Percentiles rank a stretch among this genome's conserved stretches.
Evolutionary conservation across 768 basidiomycete genomes (phyloP).

Genomic region (Hygrophoropsis aurantiaca): DNA sequence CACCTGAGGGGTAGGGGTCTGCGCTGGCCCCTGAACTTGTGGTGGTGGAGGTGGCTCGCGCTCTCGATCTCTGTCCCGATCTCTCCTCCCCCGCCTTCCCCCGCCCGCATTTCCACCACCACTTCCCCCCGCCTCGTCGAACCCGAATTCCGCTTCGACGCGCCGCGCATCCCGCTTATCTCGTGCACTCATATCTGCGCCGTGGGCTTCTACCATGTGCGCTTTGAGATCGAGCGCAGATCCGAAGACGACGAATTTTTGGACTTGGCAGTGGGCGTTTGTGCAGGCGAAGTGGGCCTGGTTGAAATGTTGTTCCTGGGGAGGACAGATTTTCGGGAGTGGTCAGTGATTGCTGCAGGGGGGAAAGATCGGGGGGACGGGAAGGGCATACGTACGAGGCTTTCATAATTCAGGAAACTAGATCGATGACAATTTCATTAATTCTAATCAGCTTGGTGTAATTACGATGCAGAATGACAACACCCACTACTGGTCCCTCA

Average conservation of each 20-base stretch:
- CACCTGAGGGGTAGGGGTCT: conserved; percentile 20
- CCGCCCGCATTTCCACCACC: no score
- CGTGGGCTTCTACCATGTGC: conserved; percentile 86
- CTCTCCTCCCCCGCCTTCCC: conserved; percentile 43
- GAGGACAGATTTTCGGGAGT: background rate
- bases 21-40: conserved; percentile 5
- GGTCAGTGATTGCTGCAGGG: background rate
- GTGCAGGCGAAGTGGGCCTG: conserved; percentile 76
- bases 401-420: conserved; percentile 81
- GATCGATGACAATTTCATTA: no score
- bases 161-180: conserved; percentile 70
- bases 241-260: conserved; percentile 94
- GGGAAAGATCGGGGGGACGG: no score
- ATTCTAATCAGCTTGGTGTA: no score
- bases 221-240: conserved; percentile 86
- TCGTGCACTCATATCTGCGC: conserved; percentile 66
- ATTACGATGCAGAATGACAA: no score
- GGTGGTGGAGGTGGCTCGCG: conserved; percentile 43
- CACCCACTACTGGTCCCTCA: conserved; percentile 84
- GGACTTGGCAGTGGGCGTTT: conserved; percentile 70
- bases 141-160: conserved; percentile 65
- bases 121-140: conserved; percentile 54
- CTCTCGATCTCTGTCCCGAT: conserved; percentile 53
- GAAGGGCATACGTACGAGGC: conserved; percentile 53
- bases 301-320: conserved; percentile 74